Evolutionary conservation across 768 basidiomycete genomes (phyloP).

Genomic region (Gyrodon lividus): DNA sequence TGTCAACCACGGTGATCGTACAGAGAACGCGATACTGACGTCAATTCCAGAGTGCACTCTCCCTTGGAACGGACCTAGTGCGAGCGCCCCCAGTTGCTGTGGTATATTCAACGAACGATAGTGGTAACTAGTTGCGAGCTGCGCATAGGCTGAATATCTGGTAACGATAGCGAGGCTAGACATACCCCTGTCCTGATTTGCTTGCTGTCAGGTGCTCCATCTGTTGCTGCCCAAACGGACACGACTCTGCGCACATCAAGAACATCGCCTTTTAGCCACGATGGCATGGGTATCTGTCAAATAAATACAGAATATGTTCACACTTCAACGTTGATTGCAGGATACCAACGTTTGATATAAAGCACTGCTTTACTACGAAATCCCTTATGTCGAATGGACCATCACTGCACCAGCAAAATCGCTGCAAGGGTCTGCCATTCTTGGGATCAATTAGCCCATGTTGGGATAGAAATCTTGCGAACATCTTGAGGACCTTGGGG

Average conservation of each 20-base stretch:
- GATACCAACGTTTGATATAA: constrained; percentile 69
- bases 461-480: constrained; percentile 66
- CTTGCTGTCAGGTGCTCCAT: constrained; percentile 8
- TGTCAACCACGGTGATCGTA: constrained; percentile 4
- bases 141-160: background rate
- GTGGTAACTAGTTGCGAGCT: constrained; percentile 19
- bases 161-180: background rate
- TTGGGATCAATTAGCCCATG: constrained; percentile 66
- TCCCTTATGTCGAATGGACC: constrained; percentile 83
- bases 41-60: constrained; percentile 88
- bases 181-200: constrained; percentile 17
- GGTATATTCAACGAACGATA: constrained; percentile 58
- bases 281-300: constrained; percentile 60
- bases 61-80: constrained; percentile 75
- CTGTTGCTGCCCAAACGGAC: constrained; percentile 37
- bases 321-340: constrained; percentile 8
- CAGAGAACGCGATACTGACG: constrained; percentile 48
- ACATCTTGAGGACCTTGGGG: constrained; percentile 58
- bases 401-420: constrained; percentile 82
- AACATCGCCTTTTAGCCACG: constrained; percentile 71
- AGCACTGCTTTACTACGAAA: constrained; percentile 87
- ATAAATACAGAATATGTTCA: constrained; percentile 8
- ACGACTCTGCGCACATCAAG: constrained; percentile 72
- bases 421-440: constrained; percentile 54
- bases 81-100: constrained; percentile 72